Conservation (phyloP, 257 asterid genomes). For the Cruciata laevipes region DNA sequence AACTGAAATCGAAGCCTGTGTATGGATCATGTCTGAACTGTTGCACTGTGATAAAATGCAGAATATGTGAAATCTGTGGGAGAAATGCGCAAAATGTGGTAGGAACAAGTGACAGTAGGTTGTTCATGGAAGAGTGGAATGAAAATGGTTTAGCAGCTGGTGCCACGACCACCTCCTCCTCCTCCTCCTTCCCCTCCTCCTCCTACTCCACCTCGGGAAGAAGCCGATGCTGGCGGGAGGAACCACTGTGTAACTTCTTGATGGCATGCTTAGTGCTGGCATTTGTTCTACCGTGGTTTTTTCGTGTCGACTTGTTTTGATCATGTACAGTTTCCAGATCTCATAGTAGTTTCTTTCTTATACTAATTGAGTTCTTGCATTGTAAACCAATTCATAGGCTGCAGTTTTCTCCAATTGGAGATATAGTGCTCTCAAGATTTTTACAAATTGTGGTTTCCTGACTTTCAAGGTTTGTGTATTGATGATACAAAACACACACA, state of each 20-base stretch:
- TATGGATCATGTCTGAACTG: neutral
- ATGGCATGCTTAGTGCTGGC: constrained; percentile 70
- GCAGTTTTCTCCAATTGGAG: neutral
- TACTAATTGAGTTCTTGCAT: neutral
- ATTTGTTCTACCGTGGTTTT: constrained; percentile 76
- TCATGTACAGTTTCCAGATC: neutral
- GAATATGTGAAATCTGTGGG: constrained; percentile 80
- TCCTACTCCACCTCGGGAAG: constrained; percentile 20
- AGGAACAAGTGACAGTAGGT: constrained; percentile 35
- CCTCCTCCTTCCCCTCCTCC: constrained; percentile 4
- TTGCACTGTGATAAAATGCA: constrained; percentile 21
- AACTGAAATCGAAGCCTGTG: neutral
- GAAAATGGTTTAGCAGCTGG: constrained; percentile 25
- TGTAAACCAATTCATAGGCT: neutral
- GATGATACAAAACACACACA: neutral
- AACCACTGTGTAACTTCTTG: constrained; percentile 64
- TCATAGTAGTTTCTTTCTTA: neutral
- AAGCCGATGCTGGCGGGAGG: constrained; percentile 54
- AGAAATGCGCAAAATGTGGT: constrained; percentile 48
- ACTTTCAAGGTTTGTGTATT: neutral
- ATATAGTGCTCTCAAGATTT: neutral
- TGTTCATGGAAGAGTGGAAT: constrained; percentile 74
- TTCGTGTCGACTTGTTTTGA: constrained; percentile 56
- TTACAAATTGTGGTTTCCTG: neutral
- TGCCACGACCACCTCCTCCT: neutral